Evolutionary conservation across 345 rosid species (phyloP).

Genomic region (Carallia pectinifolia): DNA sequence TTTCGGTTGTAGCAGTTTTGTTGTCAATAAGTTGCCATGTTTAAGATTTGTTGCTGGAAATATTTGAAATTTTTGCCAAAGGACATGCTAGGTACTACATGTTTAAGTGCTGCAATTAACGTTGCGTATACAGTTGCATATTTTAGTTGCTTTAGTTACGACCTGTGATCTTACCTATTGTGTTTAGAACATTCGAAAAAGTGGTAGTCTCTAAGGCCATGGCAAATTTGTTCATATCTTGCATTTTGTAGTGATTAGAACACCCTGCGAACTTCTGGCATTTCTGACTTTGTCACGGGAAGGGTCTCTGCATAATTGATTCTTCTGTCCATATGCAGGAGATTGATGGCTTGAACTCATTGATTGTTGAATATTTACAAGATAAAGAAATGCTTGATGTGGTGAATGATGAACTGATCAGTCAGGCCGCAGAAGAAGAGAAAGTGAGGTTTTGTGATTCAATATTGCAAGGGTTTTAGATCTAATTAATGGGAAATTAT

Average conservation of each 20-base stretch:
- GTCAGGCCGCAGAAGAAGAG: constrained; percentile 57
- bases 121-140: too few relatives aligned
- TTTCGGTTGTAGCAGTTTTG: not conserved
- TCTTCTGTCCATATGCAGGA: constrained; percentile 43
- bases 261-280: not conserved
- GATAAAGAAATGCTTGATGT: constrained; percentile 81
- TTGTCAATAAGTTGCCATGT: too few relatives aligned
- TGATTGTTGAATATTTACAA: constrained; percentile 59
- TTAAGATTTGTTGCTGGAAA: too few relatives aligned
- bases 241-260: not conserved
- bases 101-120: too few relatives aligned
- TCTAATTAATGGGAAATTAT: not conserved
- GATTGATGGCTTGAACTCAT: constrained; percentile 62
- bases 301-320: constrained; percentile 1
- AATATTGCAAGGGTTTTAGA: constrained; percentile 1
- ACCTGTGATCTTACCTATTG: too few relatives aligned
- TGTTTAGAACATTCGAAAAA: not conserved
- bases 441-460: constrained; percentile 22
- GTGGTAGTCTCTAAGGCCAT: not conserved
- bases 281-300: not conserved
- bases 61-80: too few relatives aligned
- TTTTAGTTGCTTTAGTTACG: too few relatives aligned
- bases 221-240: not conserved
- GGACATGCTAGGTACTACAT: too few relatives aligned
- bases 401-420: constrained; percentile 60